Base-by-base conservation (phyloP, 495 filamentous ascomycete genomes). In the Penicillium herquei region DNA sequence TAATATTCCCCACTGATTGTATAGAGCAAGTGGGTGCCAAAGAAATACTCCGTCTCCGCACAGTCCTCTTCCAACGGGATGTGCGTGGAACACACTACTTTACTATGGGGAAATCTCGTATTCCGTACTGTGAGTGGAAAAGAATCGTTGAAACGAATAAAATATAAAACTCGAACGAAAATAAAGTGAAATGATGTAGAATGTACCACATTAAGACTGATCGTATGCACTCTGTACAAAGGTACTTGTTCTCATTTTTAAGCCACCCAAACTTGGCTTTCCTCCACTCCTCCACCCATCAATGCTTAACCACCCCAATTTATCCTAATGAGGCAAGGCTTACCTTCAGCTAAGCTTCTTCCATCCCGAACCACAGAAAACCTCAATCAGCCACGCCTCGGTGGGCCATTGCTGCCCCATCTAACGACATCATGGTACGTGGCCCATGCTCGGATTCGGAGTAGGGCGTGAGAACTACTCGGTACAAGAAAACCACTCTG, bases 401-500 rank as follows among this genome's bases (percentile, higher is more conserved):
- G 49, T 43, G 52, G 52, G 42, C 49, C 57, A 34, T 18, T 10
- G 32, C 12, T 26, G 21, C 50, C 44, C 37, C 43, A 40, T 35
- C 26, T 7, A 16, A 45, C 34, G 45, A 46, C 39, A 62, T 46
- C 55, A 68, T 68, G 65, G 65, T 68, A 68, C 52, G 65, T 56
- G 52, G 41, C 39, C 33, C 60, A 34, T 42, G 12, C 35, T 11
- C 35, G 14, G n/a, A n/a, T 41, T 50, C 17, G 12, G 13, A 14
- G 16, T 34, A 14, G 7, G 26, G 13, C 34, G 45, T 34, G 13
- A 12, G 16, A 37, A 32, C 13, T 33, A 49, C 49, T 10, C 11
- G 45, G 30, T 26, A 46, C 8, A 18, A 26, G 11, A 13, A 48
- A 16, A 34, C 5, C 11, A 44, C 34, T 37, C 2, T 7, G 34